Evolutionary conservation across 176 grass and related monocot species (phyloP).

Genomic region (Tillandsia fasciculata): DNA sequence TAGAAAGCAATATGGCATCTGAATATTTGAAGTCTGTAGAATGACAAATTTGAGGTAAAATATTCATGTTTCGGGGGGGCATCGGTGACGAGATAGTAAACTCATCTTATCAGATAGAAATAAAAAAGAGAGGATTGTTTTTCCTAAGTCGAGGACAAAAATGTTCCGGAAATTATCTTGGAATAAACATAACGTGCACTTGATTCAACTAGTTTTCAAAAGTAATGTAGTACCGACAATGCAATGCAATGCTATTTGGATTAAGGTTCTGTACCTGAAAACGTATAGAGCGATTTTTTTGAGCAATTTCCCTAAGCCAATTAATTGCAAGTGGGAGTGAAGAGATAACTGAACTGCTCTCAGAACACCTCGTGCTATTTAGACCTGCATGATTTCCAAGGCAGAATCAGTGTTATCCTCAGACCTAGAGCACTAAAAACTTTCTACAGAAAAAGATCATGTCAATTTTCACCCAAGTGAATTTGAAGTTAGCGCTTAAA

Average conservation of each 20-base stretch:
- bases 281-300: constrained; percentile 37
- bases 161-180: too few relatives aligned
- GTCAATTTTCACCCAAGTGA: not conserved
- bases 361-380: constrained; percentile 24
- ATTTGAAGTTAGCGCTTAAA: not conserved
- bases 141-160: too few relatives aligned
- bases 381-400: constrained; percentile 29
- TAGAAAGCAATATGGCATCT: too few relatives aligned
- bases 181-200: too few relatives aligned
- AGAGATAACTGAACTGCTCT: constrained; percentile 45
- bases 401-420: not conserved
- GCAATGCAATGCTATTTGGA: not conserved
- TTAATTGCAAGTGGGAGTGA: constrained; percentile 66
- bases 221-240: not conserved
- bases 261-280: constrained; percentile 40
- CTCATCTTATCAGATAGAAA: too few relatives aligned
- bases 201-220: constrained; percentile 7
- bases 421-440: not conserved
- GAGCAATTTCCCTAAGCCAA: constrained; percentile 61
- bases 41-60: too few relatives aligned
- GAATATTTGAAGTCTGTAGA: too few relatives aligned
- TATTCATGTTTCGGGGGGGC: too few relatives aligned
- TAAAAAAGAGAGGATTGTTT: too few relatives aligned
- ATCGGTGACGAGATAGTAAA: too few relatives aligned
- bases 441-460: not conserved